These are phyloP conservation scores for Grigorovia transvaalensis DNA, from an alignment of 805 yeast species.

Conservation along the genomic window DNA sequence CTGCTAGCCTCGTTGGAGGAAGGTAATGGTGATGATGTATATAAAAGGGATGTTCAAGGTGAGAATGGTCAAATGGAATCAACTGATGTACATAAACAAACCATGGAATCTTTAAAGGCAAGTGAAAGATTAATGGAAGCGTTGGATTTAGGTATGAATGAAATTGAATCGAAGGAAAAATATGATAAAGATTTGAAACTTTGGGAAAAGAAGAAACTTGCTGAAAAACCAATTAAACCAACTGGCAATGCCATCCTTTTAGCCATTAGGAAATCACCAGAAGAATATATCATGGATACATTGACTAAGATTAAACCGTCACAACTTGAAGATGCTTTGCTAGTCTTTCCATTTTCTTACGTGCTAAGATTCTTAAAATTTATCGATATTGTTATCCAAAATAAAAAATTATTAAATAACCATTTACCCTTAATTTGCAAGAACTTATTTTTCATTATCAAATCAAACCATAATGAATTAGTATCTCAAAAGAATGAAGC, in stretches of 20 bases:
- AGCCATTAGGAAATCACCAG: slow-evolving; percentile 64
- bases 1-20: slow-evolving; percentile 63
- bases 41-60: slow-evolving; percentile 28
- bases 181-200: slow-evolving; percentile 35
- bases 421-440: slow-evolving; percentile 60
- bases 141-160: slow-evolving; percentile 68
- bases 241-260: slow-evolving; percentile 59
- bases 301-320: slow-evolving; percentile 64
- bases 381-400: slow-evolving; percentile 63
- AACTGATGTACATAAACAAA: slow-evolving; percentile 65
- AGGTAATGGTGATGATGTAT: slow-evolving; percentile 35
- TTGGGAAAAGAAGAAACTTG: slow-evolving; percentile 34
- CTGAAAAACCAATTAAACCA: slow-evolving; percentile 45
- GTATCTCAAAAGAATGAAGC: slow-evolving; percentile 54
- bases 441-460: slow-evolving; percentile 63
- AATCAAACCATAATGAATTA: slow-evolving; percentile 69
- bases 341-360: slow-evolving; percentile 84
- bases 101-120: slow-evolving; percentile 84
- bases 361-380: slow-evolving; percentile 61
- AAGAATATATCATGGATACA: slow-evolving; percentile 66
- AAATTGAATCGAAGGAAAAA: slow-evolving; percentile 45
- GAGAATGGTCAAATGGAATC: slow-evolving; percentile 41
- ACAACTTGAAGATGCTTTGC: slow-evolving; percentile 84
- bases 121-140: slow-evolving; percentile 93
- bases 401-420: slow-evolving; percentile 35